phyloP scores from a whole-genome alignment of 1,139 yeast genomes.

The Yamadazyma oceani region DNA sequence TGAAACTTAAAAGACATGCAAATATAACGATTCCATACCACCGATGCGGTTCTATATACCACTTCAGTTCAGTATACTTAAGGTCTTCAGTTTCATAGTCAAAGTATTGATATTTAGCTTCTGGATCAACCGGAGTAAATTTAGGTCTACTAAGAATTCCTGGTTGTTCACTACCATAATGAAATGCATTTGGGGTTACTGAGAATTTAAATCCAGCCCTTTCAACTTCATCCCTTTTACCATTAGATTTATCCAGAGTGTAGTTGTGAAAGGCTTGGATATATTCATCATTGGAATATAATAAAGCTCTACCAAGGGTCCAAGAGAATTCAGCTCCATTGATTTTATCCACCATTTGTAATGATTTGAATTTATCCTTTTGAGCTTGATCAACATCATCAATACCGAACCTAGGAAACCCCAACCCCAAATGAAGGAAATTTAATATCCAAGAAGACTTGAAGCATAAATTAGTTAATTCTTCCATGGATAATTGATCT shows the following conservation, averaged over 20 bases:
- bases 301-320: slow-evolving; percentile 79
- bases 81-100: slow-evolving; percentile 33
- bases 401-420: slow-evolving; percentile 61
- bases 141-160: slow-evolving; percentile 48
- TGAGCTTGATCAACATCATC: slow-evolving; percentile 31
- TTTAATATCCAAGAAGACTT: slow-evolving; percentile 72
- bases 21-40: slow-evolving; percentile 57
- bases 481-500: slow-evolving; percentile 34
- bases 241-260: slow-evolving; percentile 15
- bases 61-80: slow-evolving; percentile 33
- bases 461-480: slow-evolving; percentile 57
- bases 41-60: slow-evolving; percentile 51
- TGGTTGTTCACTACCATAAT: slow-evolving; percentile 53
- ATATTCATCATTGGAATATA: slow-evolving; percentile 55
- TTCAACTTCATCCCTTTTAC: slow-evolving; percentile 14
- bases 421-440: slow-evolving; percentile 70
- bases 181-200: slow-evolving; percentile 47
- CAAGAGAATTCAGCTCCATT: slow-evolving; percentile 73
- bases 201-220: slow-evolving; percentile 50
- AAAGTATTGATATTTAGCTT: slow-evolving; percentile 24
- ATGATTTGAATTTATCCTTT: slow-evolving; percentile 40
- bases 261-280: slow-evolving; percentile 38
- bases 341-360: slow-evolving; percentile 61
- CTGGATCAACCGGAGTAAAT: slow-evolving; percentile 27
- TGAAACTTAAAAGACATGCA: slow-evolving; percentile 37